Percentiles rank a stretch among this genome's conserved stretches.
These are phyloP conservation scores for Fusarium beomiforme DNA, from an alignment of 2,329 filamentous ascomycete genomes.

Conservation along the genomic window DNA sequence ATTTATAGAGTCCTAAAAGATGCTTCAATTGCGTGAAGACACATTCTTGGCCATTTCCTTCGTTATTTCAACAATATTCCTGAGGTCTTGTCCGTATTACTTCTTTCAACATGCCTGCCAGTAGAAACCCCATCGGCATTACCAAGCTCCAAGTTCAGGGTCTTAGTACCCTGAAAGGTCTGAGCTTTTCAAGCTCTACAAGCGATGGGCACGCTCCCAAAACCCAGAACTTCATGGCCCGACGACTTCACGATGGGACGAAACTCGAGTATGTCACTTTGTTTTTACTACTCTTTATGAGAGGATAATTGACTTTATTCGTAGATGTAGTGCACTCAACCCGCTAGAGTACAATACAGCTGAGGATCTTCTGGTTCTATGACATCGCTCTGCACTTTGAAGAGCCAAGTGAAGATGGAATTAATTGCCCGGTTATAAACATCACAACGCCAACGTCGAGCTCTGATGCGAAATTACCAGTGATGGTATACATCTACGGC, in stretches of 20 bases:
- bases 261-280: slow-evolving; percentile 23
- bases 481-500: slow-evolving; percentile 28
- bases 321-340: slow-evolving; percentile 22
- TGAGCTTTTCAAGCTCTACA: slow-evolving; percentile 15
- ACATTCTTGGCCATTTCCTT: no score
- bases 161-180: background rate
- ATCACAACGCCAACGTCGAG: background rate
- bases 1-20: no score
- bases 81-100: no score
- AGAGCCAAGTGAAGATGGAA: slow-evolving; percentile 13
- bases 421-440: slow-evolving; percentile 27
- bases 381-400: slow-evolving; percentile 9
- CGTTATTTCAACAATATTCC: no score
- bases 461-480: background rate
- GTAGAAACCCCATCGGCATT: background rate
- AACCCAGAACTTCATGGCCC: slow-evolving; percentile 5
- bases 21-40: no score
- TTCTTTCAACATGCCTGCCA: background rate
- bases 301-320: no score
- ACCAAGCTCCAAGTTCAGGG: background rate
- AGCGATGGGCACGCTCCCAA: slow-evolving; percentile 29
- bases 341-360: slow-evolving; percentile 21
- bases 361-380: background rate
- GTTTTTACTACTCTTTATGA: no score
- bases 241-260: slow-evolving; percentile 18